Base-by-base conservation (phyloP, 192 early-diverging fungal species). In the Diversispora epigaea region DNA sequence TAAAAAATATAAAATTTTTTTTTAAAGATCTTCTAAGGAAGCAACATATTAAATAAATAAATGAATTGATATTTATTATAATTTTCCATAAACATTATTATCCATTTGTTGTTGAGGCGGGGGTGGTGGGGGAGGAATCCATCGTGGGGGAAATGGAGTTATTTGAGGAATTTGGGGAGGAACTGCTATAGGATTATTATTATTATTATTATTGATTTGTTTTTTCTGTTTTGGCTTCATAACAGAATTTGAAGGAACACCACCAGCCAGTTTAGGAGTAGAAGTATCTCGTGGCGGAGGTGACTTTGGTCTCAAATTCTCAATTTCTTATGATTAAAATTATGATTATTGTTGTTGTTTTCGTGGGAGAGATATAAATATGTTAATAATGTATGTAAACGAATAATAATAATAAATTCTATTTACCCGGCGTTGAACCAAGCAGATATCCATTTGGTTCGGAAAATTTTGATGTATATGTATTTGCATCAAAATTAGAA, bases 291-390 rank as follows among this genome's bases (percentile, higher is more conserved):
- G 75, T 4, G 79, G 77, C 41, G 84, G 84, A 0, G 87, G 87
- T 10, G 85, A 85, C 52, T 88, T 88, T n/a, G 87, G 87, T 25
- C 87, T 80, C 17, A 88, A 70, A 7, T 57, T 56, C 52, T 86
- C 87, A 67, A 88, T 85, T 60, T 82, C 84, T 84, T 14, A 15
- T 39, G 43, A 22, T 17, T 21, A 43, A 47, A 43, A 57, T 57
- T 9, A 17, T 41, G 9, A 40, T 10, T 17, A 21, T 10, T 58
- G 40, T 41, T 64, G 15, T 43, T 5, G 22, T 40, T 9, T 15
- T 44, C 41, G 17, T 40, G 32, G 12, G 25, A 32, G 25, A 32
- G 25, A 32, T 0, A 32, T 32, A 32, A 32, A 32, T 32, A 22
- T 7, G 6, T 19, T 11, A 21, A 12, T 12, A 11, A 0, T 10